Base-by-base conservation (phyloP, 352 stramenopile genomes). In the Pseudoperonospora humuli region DNA sequence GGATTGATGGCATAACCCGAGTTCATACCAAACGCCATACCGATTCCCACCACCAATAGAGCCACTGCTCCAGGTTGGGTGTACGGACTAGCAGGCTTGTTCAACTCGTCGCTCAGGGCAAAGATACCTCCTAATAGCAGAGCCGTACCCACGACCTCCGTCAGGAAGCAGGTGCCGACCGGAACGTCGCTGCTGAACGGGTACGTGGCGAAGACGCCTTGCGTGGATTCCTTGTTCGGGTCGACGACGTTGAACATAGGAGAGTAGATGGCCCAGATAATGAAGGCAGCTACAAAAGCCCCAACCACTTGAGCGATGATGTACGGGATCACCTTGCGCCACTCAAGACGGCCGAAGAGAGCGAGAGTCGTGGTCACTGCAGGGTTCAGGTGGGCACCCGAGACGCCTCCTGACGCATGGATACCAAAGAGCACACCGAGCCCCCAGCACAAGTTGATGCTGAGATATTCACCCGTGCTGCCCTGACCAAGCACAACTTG, bases 11-110 rank as follows among this genome's bases (percentile, higher is more conserved):
- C 75, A 51, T 82, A 87, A 36, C 76, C 71, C 5, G 75, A 74
- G 50, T 84, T 88, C 45, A 75, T 69, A 26, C 75, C 73, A 33
- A 88, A 86, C 6, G 68, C 64, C 67, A 86, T 88, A 29, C 76
- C 73, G 24, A 88, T 75, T 4, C 44, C 72, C 23, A 75, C 57
- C 23, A 88, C 64, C 14, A 88, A 46, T 11, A 84, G 31, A 21
- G 70, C 74, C 26, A 81, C 61, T 1, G 70, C 57, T 27, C 52
- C 31, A 13, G 75, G 75, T 23, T 70, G 50, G 3, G 45, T 54
- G 43, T 68, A 78, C 3, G 68, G 45, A 27, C 57, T 72, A 2
- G 70, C 66, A 11, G 73, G 67, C 14, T 67, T 63, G 61, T 88
- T 88, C 4, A 58, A 32, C 34, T 70, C 39, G 48, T 86, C 73